Conservation (phyloP, 1,284 basidiomycete genomes). For the Uromyces viciae-fabae region DNA sequence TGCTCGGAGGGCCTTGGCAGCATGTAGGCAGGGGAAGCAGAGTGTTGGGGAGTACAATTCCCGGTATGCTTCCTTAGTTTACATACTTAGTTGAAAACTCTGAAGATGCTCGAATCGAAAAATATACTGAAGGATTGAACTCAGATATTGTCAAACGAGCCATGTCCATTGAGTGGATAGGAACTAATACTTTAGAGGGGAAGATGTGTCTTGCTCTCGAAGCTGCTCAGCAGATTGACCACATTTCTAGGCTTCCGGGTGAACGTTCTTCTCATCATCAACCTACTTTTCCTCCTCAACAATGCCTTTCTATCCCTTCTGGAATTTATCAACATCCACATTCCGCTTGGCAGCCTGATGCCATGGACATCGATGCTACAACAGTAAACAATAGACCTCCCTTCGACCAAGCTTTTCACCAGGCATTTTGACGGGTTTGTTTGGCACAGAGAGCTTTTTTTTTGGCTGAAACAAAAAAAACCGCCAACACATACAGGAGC, state of each 20-base stretch:
- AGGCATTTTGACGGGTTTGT: not conserved
- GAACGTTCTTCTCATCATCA: not conserved
- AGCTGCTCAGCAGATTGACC: not conserved
- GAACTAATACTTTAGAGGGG: not conserved
- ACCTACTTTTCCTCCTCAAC: not conserved
- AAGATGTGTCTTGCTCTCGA: not conserved
- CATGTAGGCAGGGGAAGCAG: not conserved
- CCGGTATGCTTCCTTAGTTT: slow-evolving; percentile 5
- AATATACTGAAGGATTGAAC: not conserved
- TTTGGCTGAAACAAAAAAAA: not conserved
- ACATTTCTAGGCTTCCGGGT: not conserved
- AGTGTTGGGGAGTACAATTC: slow-evolving; percentile 21
- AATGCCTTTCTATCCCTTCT: not conserved
- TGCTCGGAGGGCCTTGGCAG: not conserved
- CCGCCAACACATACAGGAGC: not conserved
- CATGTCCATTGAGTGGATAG: not conserved
- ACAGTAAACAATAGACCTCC: not conserved
- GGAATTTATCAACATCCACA: not conserved
- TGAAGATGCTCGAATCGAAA: not conserved
- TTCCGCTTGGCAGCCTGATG: not conserved
- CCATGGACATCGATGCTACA: not conserved
- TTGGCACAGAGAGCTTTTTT: not conserved
- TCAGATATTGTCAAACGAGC: not conserved
- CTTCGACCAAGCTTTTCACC: not conserved
- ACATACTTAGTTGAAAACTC: not conserved